phyloP scores from a whole-genome alignment of 2,329 filamentous ascomycete species.

The Sporothrix brunneoviolacea region DNA sequence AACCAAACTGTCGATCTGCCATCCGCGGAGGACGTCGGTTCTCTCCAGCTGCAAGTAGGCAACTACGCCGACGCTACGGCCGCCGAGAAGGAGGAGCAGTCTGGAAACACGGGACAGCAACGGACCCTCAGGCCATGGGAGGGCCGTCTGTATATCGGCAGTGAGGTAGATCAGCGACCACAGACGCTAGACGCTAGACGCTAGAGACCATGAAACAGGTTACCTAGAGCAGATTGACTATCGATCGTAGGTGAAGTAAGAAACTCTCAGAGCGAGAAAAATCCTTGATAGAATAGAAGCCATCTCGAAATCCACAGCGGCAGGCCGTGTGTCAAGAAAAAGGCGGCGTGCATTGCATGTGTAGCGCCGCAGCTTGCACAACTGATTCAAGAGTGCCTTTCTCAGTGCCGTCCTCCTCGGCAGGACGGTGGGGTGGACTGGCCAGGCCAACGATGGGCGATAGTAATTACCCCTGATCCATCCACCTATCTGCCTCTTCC shows the following conservation, averaged over 20 bases:
- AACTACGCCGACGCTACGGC: conserved; percentile 25
- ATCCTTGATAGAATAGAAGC: too few relatives aligned
- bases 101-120: neutral
- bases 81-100: conserved; percentile 3
- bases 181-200: neutral
- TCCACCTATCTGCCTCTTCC: neutral
- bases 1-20: conserved; percentile 28
- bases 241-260: too few relatives aligned
- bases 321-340: too few relatives aligned
- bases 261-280: too few relatives aligned
- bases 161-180: neutral
- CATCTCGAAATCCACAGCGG: too few relatives aligned
- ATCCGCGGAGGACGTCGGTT: conserved; percentile 14
- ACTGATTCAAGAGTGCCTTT: too few relatives aligned
- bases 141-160: conserved; percentile 29
- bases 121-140: conserved; percentile 29
- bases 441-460: neutral
- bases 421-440: neutral
- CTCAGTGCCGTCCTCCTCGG: neutral
- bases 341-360: too few relatives aligned
- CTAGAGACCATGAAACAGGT: too few relatives aligned
- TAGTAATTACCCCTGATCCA: neutral
- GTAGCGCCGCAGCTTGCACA: too few relatives aligned
- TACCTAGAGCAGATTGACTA: too few relatives aligned
- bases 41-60: conserved; percentile 21